A percentile compares a stretch with the other conserved stretches of the same genome.
Evolutionary conservation across 768 basidiomycete genomes (phyloP).

Genomic region (Kwoniella pini): DNA sequence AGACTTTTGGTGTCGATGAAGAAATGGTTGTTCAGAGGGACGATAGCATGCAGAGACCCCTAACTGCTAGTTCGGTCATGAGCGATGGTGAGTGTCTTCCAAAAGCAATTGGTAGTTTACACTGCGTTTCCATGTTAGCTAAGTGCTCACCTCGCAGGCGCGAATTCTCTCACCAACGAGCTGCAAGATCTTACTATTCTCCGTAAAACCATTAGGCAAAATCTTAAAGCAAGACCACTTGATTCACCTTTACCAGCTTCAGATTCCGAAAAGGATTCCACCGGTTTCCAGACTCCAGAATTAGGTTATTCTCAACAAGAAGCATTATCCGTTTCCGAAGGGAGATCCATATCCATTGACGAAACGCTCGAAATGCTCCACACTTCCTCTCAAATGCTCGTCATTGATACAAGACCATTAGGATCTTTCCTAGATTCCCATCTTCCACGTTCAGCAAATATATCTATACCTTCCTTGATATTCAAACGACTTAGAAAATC

Average conservation of each 20-base stretch:
- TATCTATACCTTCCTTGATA: constrained; percentile 86
- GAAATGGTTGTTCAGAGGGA: constrained; percentile 23
- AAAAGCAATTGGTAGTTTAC: too few species aligned
- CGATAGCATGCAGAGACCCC: neutral
- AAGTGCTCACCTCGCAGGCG: constrained; percentile 1
- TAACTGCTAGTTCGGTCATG: constrained; percentile 12
- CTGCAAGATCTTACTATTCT: constrained; percentile 37
- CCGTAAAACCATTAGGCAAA: constrained; percentile 31
- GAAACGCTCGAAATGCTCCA: constrained; percentile 56
- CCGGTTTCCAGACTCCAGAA: constrained; percentile 7
- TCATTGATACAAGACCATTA: constrained; percentile 80
- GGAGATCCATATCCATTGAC: constrained; percentile 9
- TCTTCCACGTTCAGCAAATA: constrained; percentile 71
- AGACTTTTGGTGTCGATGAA: constrained; percentile 22
- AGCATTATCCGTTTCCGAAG: constrained; percentile 1
- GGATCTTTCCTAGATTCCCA: constrained; percentile 67
- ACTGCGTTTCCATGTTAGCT: neutral
- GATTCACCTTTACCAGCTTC: constrained; percentile 30
- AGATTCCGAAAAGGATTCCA: constrained; percentile 21
- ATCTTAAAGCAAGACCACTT: constrained; percentile 35
- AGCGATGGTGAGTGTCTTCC: constrained; percentile 8
- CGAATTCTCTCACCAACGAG: constrained; percentile 27
- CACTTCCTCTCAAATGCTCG: constrained; percentile 58
- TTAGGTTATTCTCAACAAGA: constrained; percentile 6
- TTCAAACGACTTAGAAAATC: constrained; percentile 79